Percentiles rank a stretch among this genome's conserved stretches.
These are phyloP conservation scores for Aspergillus coremiiformis DNA, from an alignment of 495 filamentous ascomycete genomes.

Conservation along the genomic window DNA sequence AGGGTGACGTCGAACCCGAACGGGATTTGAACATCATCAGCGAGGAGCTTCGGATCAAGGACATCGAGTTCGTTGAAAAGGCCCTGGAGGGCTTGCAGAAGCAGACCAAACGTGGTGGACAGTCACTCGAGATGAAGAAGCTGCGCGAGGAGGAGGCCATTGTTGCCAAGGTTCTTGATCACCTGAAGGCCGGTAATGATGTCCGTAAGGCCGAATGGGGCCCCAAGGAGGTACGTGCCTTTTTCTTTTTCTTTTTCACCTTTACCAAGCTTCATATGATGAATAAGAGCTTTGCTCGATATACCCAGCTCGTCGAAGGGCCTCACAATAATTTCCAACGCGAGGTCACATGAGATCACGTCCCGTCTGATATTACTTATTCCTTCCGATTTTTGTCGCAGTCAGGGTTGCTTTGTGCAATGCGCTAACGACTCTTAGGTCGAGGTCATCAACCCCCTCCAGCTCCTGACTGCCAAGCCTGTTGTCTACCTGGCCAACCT, in stretches of 20 bases:
- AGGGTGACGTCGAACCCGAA: constrained; percentile 93
- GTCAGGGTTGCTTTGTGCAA: constrained; percentile 21
- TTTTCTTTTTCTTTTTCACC: constrained; percentile 11
- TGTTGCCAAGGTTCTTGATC: constrained; percentile 76
- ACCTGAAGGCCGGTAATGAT: constrained; percentile 81
- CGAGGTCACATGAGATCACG: constrained; percentile 78
- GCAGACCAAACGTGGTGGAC: constrained; percentile 87
- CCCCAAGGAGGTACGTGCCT: constrained; percentile 83
- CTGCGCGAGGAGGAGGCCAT: constrained; percentile 89
- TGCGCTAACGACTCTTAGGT: constrained; percentile 51
- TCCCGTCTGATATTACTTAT: constrained; percentile 46
- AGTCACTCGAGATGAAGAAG: constrained; percentile 98
- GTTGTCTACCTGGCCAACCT: constrained; percentile 97
- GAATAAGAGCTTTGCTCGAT: constrained; percentile 97
- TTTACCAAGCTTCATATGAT: constrained; percentile 57
- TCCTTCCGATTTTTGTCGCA: constrained; percentile 10
- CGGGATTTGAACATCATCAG: constrained; percentile 94
- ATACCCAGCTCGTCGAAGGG: constrained; percentile 99
- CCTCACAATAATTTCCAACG: constrained; percentile 50
- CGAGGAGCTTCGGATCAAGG: constrained; percentile 94
- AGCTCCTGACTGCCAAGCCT: constrained; percentile 94
- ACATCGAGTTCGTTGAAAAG: constrained; percentile 98
- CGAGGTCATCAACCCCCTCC: constrained; percentile 93
- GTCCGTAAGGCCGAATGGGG: constrained; percentile 83
- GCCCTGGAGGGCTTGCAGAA: constrained; percentile 81